A percentile compares a stretch with the other conserved stretches of the same genome.
These are phyloP conservation scores for Ocimum tenuiflorum DNA, from an alignment of 257 asterid species.

Conservation along the genomic window DNA sequence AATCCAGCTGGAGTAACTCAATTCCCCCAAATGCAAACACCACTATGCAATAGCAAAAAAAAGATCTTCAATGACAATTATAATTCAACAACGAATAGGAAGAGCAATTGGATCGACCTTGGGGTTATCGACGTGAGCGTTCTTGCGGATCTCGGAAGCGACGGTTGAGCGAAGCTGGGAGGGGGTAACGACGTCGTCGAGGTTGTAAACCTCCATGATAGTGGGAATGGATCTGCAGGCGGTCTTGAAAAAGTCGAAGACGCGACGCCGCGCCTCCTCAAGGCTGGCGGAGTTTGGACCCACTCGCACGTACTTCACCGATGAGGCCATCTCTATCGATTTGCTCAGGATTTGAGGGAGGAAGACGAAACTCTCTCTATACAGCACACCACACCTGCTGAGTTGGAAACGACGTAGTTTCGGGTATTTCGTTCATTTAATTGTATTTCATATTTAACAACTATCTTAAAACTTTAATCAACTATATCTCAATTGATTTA, in stretches of 20 bases:
- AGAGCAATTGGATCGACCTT: constrained; percentile 42
- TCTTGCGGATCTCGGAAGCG: constrained; percentile 65
- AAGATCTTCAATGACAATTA: not conserved
- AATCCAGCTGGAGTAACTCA: not conserved
- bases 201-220: constrained; percentile 65
- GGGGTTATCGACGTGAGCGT: constrained; percentile 58
- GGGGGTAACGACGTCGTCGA: constrained; percentile 63
- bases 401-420: no score
- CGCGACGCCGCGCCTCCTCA: constrained; percentile 65
- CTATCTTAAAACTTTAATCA: no score
- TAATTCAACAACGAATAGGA: not conserved
- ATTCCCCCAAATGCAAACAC: no score
- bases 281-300: constrained; percentile 63
- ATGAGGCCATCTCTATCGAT: constrained; percentile 43
- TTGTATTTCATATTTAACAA: no score
- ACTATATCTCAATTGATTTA: no score
- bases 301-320: constrained; percentile 55
- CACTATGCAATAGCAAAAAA: not conserved
- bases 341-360: no score
- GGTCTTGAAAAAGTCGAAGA: constrained; percentile 69
- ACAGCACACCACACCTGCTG: no score
- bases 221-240: constrained; percentile 87
- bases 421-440: no score
- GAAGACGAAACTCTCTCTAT: no score
- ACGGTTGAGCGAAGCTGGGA: constrained; percentile 65